Percentiles rank a stretch among this genome's conserved stretches.
phyloP scores from a whole-genome alignment of 495 filamentous ascomycete genomes.

The Penicillium canescens region DNA sequence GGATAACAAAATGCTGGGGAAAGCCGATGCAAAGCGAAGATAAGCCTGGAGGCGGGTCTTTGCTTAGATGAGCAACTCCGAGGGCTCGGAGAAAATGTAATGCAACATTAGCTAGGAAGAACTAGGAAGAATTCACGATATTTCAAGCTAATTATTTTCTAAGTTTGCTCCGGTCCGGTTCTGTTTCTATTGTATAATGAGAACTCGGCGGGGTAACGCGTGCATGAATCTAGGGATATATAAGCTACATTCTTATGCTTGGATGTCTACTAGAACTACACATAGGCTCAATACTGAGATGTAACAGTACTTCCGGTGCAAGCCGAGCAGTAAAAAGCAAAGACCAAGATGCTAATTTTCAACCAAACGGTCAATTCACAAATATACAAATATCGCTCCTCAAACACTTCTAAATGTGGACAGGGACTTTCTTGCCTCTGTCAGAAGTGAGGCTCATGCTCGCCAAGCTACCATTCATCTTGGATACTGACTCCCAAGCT shows the following conservation, averaged over 20 bases:
- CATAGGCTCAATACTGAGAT: background rate
- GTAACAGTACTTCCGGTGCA: background rate
- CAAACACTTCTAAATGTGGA: background rate
- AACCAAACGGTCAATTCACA: background rate
- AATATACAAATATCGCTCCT: background rate
- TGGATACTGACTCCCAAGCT: conserved; percentile 24
- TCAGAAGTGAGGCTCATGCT: too few species aligned
- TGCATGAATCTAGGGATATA: background rate
- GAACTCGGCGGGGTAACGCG: conserved; percentile 8
- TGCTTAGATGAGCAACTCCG: conserved; percentile 25
- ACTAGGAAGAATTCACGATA: conserved; percentile 2
- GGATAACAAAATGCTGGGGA: conserved; percentile 27
- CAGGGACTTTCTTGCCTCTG: conserved; percentile 18
- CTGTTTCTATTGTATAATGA: conserved; percentile 9
- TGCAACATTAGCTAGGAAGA: background rate
- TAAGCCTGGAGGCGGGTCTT: conserved; percentile 39
- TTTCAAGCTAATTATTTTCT: background rate
- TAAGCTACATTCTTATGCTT: background rate
- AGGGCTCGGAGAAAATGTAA: conserved; percentile 5
- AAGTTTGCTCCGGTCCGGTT: conserved; percentile 1
- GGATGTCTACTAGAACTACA: background rate
- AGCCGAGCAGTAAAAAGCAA: background rate
- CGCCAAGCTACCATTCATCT: conserved; percentile 30
- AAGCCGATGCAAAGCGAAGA: conserved; percentile 53
- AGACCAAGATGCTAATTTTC: background rate